Conservation (phyloP, 768 basidiomycete genomes). For the Pulveroboletus ravenelii region DNA sequence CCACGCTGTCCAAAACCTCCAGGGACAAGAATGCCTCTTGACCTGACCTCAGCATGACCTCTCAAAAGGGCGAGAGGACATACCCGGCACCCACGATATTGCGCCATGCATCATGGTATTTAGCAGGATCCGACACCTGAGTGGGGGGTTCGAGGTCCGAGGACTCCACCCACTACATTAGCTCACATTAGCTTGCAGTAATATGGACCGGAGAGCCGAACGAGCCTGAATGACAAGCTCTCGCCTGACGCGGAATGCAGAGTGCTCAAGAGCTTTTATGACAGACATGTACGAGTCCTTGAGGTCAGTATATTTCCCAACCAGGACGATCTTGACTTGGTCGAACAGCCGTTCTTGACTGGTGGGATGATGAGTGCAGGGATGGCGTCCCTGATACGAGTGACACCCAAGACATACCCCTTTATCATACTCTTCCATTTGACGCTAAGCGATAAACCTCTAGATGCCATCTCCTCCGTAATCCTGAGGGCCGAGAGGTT, state of each 20-base stretch:
- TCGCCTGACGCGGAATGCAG: conserved; percentile 85
- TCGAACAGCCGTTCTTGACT: conserved; percentile 96
- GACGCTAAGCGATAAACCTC: conserved; percentile 60
- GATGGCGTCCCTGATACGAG: background rate
- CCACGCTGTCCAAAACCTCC: conserved; percentile 94
- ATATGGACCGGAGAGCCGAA: conserved; percentile 5
- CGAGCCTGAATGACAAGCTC: conserved; percentile 77
- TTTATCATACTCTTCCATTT: conserved; percentile 83
- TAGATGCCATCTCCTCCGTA: conserved; percentile 49
- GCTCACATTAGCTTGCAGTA: conserved; percentile 3
- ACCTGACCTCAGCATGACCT: conserved; percentile 9
- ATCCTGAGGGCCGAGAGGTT: conserved; percentile 58
- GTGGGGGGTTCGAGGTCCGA: conserved; percentile 82
- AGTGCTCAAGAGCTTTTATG: conserved; percentile 93
- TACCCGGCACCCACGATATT: conserved; percentile 87
- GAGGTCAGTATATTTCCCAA: conserved; percentile 95
- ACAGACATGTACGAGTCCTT: conserved; percentile 99
- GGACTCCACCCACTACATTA: conserved; percentile 87
- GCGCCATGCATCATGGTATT: conserved; percentile 95
- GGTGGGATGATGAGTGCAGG: conserved; percentile 5
- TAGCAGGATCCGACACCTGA: conserved; percentile 74
- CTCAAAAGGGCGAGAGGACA: conserved; percentile 21
- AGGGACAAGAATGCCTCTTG: conserved; percentile 92
- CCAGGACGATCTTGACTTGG: conserved; percentile 81
- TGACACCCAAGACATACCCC: conserved; percentile 45